Evolutionary conservation across 2,329 filamentous ascomycete species (phyloP).

Genomic region (Pochonia chlamydosporia): DNA sequence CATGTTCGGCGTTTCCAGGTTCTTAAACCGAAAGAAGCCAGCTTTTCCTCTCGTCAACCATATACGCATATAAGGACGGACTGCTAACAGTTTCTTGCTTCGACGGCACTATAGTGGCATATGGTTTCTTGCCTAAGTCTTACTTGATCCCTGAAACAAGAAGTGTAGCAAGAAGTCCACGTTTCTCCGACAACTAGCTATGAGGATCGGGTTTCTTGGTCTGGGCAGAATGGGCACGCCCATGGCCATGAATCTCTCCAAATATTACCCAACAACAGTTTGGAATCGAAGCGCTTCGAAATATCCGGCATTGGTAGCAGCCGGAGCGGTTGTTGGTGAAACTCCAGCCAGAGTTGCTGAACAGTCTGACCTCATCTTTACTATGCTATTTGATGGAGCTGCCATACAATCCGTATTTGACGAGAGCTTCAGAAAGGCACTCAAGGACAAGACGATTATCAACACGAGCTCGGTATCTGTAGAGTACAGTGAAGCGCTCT

Average conservation of each 20-base stretch:
- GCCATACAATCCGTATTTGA: constrained; percentile 19
- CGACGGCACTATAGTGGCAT: too few relatives aligned
- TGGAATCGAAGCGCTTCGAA: constrained; percentile 25
- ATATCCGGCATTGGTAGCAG: constrained; percentile 14
- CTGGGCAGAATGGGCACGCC: constrained; percentile 26
- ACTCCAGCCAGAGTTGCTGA: constrained; percentile 18
- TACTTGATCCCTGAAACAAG: too few relatives aligned
- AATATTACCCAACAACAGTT: constrained; percentile 19
- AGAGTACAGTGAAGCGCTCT: constrained; percentile 18
- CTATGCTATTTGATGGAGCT: constrained; percentile 23
- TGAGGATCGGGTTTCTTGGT: constrained; percentile 24
- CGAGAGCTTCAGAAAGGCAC: constrained; percentile 15
- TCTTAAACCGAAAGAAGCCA: too few relatives aligned
- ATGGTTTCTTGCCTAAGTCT: too few relatives aligned
- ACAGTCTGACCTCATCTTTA: constrained; percentile 23
- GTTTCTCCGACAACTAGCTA: constrained; percentile 1
- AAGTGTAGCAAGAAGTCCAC: too few relatives aligned
- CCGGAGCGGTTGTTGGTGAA: constrained; percentile 16
- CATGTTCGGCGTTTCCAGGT: too few relatives aligned
- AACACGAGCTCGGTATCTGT: constrained; percentile 25
- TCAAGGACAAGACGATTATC: constrained; percentile 24
- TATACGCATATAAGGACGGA: too few relatives aligned
- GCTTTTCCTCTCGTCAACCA: too few relatives aligned
- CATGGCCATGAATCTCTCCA: constrained; percentile 26
- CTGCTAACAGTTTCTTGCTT: too few relatives aligned